phyloP scores from a whole-genome alignment of 2,329 filamentous ascomycete species.

The Cladorrhinum sp. region DNA sequence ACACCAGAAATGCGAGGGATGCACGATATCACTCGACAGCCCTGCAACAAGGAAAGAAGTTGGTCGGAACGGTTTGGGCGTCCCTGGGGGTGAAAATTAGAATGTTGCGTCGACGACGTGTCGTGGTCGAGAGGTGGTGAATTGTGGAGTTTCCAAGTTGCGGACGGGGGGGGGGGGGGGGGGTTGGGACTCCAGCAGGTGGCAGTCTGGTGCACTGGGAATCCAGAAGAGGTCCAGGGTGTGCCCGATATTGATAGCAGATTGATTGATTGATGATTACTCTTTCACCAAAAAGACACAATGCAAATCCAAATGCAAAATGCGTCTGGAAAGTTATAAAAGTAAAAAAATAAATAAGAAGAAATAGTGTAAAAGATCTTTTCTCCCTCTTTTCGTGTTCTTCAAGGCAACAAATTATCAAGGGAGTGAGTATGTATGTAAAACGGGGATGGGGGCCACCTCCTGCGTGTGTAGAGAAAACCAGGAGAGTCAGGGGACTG shows the following conservation, averaged over 20 bases:
- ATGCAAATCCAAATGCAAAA: conserved; percentile 7
- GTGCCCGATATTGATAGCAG: conserved; percentile 21
- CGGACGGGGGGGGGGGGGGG: conserved; percentile 27
- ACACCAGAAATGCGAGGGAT: conserved; percentile 12
- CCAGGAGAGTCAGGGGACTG: conserved; percentile 12
- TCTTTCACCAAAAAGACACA: conserved; percentile 4
- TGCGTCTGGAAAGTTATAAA: not conserved
- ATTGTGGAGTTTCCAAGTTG: conserved; percentile 26
- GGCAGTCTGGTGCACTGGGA: not conserved
- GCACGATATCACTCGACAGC: conserved; percentile 13
- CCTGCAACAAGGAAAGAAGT: conserved; percentile 11
- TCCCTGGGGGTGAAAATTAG: conserved; percentile 15
- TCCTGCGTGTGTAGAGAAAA: conserved; percentile 6
- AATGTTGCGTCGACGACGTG: conserved; percentile 27
- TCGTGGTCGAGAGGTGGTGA: conserved; percentile 27
- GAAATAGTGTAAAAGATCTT: not conserved
- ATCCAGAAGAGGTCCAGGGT: not conserved
- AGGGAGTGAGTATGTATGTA: conserved; percentile 1
- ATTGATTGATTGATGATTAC: conserved; percentile 15
- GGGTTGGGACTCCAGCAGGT: conserved; percentile 24
- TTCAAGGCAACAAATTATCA: conserved; percentile 8
- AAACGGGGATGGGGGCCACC: not conserved
- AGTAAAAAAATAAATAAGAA: not conserved
- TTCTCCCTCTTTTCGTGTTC: not conserved
- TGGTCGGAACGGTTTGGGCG: conserved; percentile 22